These are phyloP conservation scores for Microstroma glucosiphilum DNA, from an alignment of 1,284 basidiomycete genomes.

Conservation along the genomic window DNA sequence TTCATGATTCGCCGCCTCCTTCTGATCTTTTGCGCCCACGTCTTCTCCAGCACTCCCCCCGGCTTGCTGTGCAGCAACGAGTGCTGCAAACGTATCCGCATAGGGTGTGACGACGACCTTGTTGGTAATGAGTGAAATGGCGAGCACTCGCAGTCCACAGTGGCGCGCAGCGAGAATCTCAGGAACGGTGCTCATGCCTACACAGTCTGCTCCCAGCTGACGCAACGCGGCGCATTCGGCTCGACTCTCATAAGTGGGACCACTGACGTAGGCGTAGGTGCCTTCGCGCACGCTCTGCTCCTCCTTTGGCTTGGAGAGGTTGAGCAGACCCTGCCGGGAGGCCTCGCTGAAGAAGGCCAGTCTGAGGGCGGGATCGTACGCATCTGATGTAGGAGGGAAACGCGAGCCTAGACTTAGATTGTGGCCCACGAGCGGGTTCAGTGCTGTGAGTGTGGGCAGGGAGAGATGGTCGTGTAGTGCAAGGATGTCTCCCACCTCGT, in stretches of 20 bases:
- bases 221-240: conserved; percentile 31
- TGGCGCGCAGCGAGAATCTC: conserved; percentile 76
- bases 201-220: conserved; percentile 58
- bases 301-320: background rate
- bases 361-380: conserved; percentile 67
- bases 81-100: conserved; percentile 65
- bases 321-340: conserved; percentile 54
- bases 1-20: conserved; percentile 66
- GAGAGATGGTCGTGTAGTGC: conserved; percentile 75
- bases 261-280: conserved; percentile 73
- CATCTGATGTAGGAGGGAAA: conserved; percentile 71
- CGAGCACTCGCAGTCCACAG: conserved; percentile 63
- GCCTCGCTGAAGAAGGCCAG: conserved; percentile 65
- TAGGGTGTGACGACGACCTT: conserved; percentile 68
- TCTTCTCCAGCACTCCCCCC: conserved; percentile 56
- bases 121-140: conserved; percentile 74
- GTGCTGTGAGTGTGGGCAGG: conserved; percentile 61
- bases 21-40: conserved; percentile 53
- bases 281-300: conserved; percentile 60
- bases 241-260: conserved; percentile 71
- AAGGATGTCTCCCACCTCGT: conserved; percentile 75
- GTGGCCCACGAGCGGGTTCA: conserved; percentile 64
- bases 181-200: conserved; percentile 84
- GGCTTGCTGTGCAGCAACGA: conserved; percentile 54
- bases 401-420: conserved; percentile 53